A percentile compares a stretch with the other conserved stretches of the same genome.
Conservation (phyloP, 805 yeast genomes). For the Metschnikowia arizonensis region DNA sequence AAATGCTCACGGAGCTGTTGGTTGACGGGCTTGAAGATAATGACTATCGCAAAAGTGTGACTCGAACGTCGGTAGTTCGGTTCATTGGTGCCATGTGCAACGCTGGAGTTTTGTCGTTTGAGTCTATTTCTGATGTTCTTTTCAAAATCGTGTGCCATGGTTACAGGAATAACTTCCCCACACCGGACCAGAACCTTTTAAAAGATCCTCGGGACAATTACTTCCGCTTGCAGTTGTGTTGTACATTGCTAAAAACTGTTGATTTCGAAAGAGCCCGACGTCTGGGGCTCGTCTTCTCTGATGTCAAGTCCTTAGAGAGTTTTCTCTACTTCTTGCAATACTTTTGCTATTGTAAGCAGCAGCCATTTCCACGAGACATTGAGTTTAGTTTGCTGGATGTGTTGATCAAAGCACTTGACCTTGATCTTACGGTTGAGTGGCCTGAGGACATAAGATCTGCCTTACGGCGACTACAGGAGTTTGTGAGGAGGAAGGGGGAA, state of each 20-base stretch:
- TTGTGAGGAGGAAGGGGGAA: neutral
- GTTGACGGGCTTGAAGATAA: conserved; percentile 62
- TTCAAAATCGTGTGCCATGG: conserved; percentile 63
- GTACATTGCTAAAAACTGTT: conserved; percentile 24
- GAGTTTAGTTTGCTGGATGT: conserved; percentile 49
- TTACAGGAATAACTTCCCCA: conserved; percentile 50
- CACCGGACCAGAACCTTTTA: conserved; percentile 47
- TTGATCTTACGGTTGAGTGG: neutral
- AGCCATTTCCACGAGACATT: conserved; percentile 61
- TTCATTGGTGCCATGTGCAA: conserved; percentile 59
- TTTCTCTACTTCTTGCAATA: conserved; percentile 66
- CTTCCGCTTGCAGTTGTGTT: conserved; percentile 60
- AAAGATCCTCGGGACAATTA: conserved; percentile 66
- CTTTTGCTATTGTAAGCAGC: conserved; percentile 57
- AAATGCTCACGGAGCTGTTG: conserved; percentile 60
- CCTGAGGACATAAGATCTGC: conserved; percentile 20
- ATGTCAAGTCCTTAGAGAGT: conserved; percentile 17
- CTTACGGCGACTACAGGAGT: conserved; percentile 11
- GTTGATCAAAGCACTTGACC: conserved; percentile 19
- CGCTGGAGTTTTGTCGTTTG: conserved; percentile 41
- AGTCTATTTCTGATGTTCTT: conserved; percentile 47
- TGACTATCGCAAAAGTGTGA: conserved; percentile 55
- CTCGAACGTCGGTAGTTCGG: conserved; percentile 56
- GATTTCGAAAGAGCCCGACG: conserved; percentile 9
- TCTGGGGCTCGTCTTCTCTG: conserved; percentile 7